Conservation (phyloP, 2,329 filamentous ascomycete species). For the Penicillium sp. region DNA sequence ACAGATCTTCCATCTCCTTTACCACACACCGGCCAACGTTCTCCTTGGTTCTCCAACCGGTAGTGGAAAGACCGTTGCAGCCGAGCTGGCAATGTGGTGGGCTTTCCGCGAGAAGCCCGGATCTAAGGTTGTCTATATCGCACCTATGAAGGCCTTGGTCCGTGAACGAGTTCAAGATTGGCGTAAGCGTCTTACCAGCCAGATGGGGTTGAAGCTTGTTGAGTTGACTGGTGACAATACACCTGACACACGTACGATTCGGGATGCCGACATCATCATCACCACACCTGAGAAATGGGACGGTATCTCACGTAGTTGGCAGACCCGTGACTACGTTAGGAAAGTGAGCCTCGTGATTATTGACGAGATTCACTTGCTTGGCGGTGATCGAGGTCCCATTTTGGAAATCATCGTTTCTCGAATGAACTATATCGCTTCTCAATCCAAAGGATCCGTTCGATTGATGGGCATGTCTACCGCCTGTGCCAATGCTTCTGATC, state of each 20-base stretch:
- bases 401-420: slow-evolving; percentile 88
- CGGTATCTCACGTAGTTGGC: slow-evolving; percentile 97
- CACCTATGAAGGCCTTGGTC: slow-evolving; percentile 97
- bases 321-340: slow-evolving; percentile 92
- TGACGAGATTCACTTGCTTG: slow-evolving; percentile 96
- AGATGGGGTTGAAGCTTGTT: slow-evolving; percentile 85
- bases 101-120: slow-evolving; percentile 91
- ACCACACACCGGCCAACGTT: slow-evolving; percentile 88
- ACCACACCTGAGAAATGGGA: slow-evolving; percentile 99
- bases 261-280: slow-evolving; percentile 95
- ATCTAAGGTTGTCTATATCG: slow-evolving; percentile 98
- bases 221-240: slow-evolving; percentile 98
- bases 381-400: slow-evolving; percentile 93
- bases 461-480: slow-evolving; percentile 99
- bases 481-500: slow-evolving; percentile 89
- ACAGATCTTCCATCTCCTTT: slow-evolving; percentile 95
- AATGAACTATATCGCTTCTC: slow-evolving; percentile 98
- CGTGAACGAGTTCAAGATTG: slow-evolving; percentile 96
- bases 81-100: slow-evolving; percentile 99
- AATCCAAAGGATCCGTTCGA: slow-evolving; percentile 83
- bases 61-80: slow-evolving; percentile 95
- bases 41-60: slow-evolving; percentile 93
- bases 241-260: slow-evolving; percentile 90
- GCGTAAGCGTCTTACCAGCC: slow-evolving; percentile 74
- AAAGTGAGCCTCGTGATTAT: slow-evolving; percentile 97